phyloP scores from a whole-genome alignment of 345 rosid species.

The Salix caprea region DNA sequence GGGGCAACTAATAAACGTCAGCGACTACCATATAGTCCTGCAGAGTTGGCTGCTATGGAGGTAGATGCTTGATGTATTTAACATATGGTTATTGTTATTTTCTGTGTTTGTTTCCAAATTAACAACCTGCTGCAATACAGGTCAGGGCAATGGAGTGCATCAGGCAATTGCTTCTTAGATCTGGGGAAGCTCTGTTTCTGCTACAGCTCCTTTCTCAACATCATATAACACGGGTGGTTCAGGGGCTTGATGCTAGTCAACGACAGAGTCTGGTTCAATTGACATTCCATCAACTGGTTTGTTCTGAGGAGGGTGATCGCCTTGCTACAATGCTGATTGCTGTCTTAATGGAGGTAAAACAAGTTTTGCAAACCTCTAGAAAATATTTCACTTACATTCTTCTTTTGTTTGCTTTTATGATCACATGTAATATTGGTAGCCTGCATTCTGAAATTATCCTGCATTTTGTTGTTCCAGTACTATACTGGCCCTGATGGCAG shows the following conservation, averaged over 20 bases:
- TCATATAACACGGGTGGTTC: conserved; percentile 78
- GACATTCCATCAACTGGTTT: conserved; percentile 89
- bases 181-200: conserved; percentile 92
- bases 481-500: conserved; percentile 97
- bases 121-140: conserved; percentile 36
- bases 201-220: conserved; percentile 87
- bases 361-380: not conserved
- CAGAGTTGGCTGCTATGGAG: conserved; percentile 95
- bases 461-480: conserved; percentile 46
- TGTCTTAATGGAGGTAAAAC: conserved; percentile 80
- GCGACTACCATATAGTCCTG: conserved; percentile 72
- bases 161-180: conserved; percentile 91
- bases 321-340: conserved; percentile 85
- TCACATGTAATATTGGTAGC: not conserved
- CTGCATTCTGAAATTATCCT: conserved; percentile 5
- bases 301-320: conserved; percentile 92
- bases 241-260: conserved; percentile 64
- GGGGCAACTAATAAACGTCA: conserved; percentile 76
- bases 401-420: no score
- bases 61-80: conserved; percentile 33
- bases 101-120: not conserved
- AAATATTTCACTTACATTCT: not conserved
- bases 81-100: not conserved
- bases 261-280: conserved; percentile 64
- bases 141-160: conserved; percentile 96